These are phyloP conservation scores for Vitis rotundifolia DNA, from an alignment of 164 flowering plant genomes.

Conservation along the genomic window DNA sequence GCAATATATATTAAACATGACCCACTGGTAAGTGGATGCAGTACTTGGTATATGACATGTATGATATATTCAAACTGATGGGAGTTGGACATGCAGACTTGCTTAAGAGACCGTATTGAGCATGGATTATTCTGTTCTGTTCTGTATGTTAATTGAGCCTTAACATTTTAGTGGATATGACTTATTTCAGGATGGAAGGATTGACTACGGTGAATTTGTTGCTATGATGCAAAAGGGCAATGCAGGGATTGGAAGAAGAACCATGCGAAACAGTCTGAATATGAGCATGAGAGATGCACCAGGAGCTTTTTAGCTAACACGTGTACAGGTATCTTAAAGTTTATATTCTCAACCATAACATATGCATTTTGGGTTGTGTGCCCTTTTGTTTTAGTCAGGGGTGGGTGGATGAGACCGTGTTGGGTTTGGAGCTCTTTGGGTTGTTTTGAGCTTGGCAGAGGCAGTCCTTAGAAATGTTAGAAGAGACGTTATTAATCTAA, in stretches of 20 bases:
- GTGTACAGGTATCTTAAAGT: constrained; percentile 35
- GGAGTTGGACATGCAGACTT: neutral
- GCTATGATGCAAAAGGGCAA: constrained; percentile 98
- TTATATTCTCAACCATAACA: neutral
- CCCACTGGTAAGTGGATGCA: no score
- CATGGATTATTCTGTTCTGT: neutral
- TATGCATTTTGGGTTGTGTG: neutral
- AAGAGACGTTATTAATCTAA: no score
- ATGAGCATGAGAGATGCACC: constrained; percentile 84
- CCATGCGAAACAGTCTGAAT: constrained; percentile 88
- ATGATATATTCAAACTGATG: neutral
- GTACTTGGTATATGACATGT: neutral
- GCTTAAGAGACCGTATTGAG: neutral
- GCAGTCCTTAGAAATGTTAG: neutral
- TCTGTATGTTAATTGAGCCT: neutral
- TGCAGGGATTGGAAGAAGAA: constrained; percentile 84
- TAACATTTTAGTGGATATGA: neutral
- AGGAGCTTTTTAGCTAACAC: constrained; percentile 34
- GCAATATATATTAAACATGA: no score
- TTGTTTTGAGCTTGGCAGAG: no score
- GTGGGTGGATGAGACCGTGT: neutral
- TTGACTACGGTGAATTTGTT: constrained; percentile 91
- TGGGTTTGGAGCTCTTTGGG: no score
- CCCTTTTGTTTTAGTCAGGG: neutral
- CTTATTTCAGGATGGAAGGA: constrained; percentile 79